These are phyloP conservation scores for Diacronema lutheri DNA, from an alignment of 78 protist species.

Conservation along the genomic window DNA sequence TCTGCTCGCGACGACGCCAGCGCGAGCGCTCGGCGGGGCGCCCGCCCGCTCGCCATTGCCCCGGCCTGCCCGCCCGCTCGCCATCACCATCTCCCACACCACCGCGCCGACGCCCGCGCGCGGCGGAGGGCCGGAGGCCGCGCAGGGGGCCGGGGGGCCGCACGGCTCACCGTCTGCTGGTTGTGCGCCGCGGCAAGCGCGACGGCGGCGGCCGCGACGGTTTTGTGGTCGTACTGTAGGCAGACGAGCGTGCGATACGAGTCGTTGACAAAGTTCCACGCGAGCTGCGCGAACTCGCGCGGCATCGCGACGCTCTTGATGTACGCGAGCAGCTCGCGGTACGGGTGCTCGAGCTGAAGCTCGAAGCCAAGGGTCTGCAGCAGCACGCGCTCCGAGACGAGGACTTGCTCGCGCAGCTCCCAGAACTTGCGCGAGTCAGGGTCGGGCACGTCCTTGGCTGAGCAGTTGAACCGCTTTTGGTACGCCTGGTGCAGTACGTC, in stretches of 20 bases:
- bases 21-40: too few relatives aligned
- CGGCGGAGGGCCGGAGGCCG: too few relatives aligned
- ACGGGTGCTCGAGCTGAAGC: conserved; percentile 67
- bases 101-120: too few relatives aligned
- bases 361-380: conserved; percentile 58
- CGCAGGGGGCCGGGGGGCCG: too few relatives aligned
- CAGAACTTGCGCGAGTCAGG: conserved; percentile 25
- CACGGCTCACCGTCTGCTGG: too few relatives aligned
- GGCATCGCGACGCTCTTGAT: conserved; percentile 37
- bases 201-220: too few relatives aligned
- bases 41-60: too few relatives aligned
- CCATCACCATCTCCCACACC: too few relatives aligned
- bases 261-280: conserved; percentile 85
- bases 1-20: too few relatives aligned
- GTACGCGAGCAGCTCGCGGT: conserved; percentile 46
- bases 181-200: too few relatives aligned
- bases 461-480: neutral
- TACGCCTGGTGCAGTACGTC: conserved; percentile 49
- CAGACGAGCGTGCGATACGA: conserved; percentile 66
- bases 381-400: conserved; percentile 41
- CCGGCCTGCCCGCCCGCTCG: too few relatives aligned
- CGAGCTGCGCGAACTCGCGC: conserved; percentile 64
- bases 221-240: conserved; percentile 34
- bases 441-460: conserved; percentile 19
- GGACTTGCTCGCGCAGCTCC: conserved; percentile 30